Evolutionary conservation across 2,329 filamentous ascomycete species (phyloP).

Genomic region (Chaetomium strumarium): DNA sequence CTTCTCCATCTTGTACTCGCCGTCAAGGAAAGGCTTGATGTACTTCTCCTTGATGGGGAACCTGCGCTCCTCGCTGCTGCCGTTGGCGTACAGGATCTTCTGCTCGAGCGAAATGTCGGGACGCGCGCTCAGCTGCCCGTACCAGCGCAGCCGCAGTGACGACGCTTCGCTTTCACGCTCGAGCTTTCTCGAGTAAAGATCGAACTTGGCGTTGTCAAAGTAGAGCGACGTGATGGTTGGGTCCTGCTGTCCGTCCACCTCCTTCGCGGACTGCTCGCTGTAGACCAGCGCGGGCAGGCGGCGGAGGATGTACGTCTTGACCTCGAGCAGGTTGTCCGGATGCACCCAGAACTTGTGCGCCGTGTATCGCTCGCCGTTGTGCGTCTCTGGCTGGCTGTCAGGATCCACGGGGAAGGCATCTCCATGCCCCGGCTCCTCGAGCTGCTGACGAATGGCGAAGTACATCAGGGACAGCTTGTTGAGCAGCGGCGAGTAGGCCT

Average conservation of each 20-base stretch:
- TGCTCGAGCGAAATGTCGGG: slow-evolving; percentile 84
- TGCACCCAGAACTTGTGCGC: slow-evolving; percentile 98
- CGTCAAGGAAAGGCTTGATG: slow-evolving; percentile 77
- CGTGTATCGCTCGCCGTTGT: slow-evolving; percentile 67
- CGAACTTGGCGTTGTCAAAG: slow-evolving; percentile 83
- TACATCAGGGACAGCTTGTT: slow-evolving; percentile 94
- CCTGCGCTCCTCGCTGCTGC: slow-evolving; percentile 70
- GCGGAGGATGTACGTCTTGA: slow-evolving; percentile 91
- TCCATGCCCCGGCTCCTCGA: slow-evolving; percentile 51
- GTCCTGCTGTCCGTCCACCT: slow-evolving; percentile 74
- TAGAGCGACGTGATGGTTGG: slow-evolving; percentile 93
- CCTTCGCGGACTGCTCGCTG: slow-evolving; percentile 78
- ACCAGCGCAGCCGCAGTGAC: slow-evolving; percentile 86
- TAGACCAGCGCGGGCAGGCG: slow-evolving; percentile 88
- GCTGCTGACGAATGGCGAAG: slow-evolving; percentile 80
- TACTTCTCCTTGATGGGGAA: slow-evolving; percentile 94
- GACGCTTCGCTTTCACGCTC: slow-evolving; percentile 67
- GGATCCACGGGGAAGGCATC: slow-evolving; percentile 39
- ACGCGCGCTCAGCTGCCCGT: slow-evolving; percentile 71
- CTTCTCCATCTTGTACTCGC: slow-evolving; percentile 89
- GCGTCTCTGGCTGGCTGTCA: slow-evolving; percentile 49
- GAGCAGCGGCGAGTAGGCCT: slow-evolving; percentile 79
- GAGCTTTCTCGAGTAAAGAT: slow-evolving; percentile 81
- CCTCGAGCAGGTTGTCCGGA: slow-evolving; percentile 88
- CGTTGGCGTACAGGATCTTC: slow-evolving; percentile 74